These are phyloP conservation scores for Rhynchosporium graminicola DNA, from an alignment of 2,329 filamentous ascomycete species.

Conservation along the genomic window DNA sequence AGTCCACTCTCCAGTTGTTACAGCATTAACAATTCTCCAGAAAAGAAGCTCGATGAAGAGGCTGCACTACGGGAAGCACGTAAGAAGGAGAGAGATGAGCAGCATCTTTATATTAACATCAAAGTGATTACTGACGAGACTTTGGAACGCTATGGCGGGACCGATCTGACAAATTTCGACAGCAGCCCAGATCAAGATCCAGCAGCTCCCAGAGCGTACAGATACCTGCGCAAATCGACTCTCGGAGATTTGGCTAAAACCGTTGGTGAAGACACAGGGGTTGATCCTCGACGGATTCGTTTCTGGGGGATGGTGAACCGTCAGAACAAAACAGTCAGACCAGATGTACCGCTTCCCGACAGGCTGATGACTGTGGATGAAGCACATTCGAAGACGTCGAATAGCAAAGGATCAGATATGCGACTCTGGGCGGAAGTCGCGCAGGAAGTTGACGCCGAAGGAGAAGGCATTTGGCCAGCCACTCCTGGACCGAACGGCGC, in stretches of 20 bases:
- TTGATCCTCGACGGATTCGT: conserved; percentile 70
- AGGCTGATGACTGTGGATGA: conserved; percentile 77
- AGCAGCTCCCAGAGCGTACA: conserved; percentile 70
- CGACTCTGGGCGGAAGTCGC: conserved; percentile 85
- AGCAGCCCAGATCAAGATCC: conserved; percentile 56
- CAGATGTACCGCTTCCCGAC: conserved; percentile 84
- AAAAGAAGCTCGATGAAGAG: conserved; percentile 79
- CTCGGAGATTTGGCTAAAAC: conserved; percentile 72
- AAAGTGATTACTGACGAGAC: conserved; percentile 80
- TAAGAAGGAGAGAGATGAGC: conserved; percentile 88
- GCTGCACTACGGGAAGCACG: conserved; percentile 72
- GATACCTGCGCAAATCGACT: conserved; percentile 72
- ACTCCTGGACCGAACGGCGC: conserved; percentile 60
- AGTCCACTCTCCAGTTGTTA: conserved; percentile 7
- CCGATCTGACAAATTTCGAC: conserved; percentile 76
- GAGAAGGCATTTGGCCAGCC: conserved; percentile 71
- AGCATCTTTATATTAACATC: conserved; percentile 86
- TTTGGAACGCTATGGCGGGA: conserved; percentile 78
- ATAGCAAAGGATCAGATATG: conserved; percentile 66
- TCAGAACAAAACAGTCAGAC: conserved; percentile 93
- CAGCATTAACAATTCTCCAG: conserved; percentile 45
- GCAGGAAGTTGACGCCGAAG: conserved; percentile 65
- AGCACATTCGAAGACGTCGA: conserved; percentile 63
- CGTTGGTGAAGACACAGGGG: conserved; percentile 68
- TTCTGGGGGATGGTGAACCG: conserved; percentile 98